Evolutionary conservation across 192 early-diverging fungal species (phyloP).

Genomic region (Coemansia brasiliensis): DNA sequence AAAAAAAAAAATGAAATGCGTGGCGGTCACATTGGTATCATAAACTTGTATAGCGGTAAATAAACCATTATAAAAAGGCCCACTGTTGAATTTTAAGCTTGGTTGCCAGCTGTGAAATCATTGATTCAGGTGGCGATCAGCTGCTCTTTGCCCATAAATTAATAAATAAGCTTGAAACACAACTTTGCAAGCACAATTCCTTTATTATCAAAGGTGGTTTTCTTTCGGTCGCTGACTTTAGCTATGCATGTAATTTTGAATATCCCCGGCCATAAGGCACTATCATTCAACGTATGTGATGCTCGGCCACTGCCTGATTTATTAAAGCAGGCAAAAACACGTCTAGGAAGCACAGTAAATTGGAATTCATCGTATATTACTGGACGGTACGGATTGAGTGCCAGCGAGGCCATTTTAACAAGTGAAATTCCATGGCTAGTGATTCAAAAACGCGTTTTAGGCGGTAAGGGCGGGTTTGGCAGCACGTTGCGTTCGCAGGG

Average conservation of each 20-base stretch:
- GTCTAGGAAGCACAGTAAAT: constrained; percentile 1
- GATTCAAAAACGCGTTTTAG: constrained; percentile 51
- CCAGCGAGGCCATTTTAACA: constrained; percentile 12
- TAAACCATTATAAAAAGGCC: background rate
- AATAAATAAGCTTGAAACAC: background rate
- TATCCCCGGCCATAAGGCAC: constrained; percentile 14
- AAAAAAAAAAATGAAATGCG: too few relatives aligned
- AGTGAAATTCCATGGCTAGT: constrained; percentile 17
- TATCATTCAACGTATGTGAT: constrained; percentile 26
- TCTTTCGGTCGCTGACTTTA: background rate
- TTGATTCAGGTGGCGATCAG: too few relatives aligned
- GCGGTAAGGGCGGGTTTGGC: constrained; percentile 98
- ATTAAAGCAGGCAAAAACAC: constrained; percentile 3
- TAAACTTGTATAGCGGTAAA: background rate
- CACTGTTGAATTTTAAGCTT: background rate
- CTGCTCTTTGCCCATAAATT: too few relatives aligned
- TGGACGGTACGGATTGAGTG: constrained; percentile 29
- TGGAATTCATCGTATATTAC: constrained; percentile 17
- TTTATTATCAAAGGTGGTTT: background rate
- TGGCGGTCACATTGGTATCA: too few relatives aligned
- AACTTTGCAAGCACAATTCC: background rate
- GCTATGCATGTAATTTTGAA: constrained; percentile 38
- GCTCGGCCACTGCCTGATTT: constrained; percentile 29
- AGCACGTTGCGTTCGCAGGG: constrained; percentile 91
- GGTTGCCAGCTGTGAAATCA: too few relatives aligned